Percentiles rank a stretch among this genome's conserved stretches.
phyloP scores from a whole-genome alignment of 2,329 filamentous ascomycete species.

The Ophiostoma ips region DNA sequence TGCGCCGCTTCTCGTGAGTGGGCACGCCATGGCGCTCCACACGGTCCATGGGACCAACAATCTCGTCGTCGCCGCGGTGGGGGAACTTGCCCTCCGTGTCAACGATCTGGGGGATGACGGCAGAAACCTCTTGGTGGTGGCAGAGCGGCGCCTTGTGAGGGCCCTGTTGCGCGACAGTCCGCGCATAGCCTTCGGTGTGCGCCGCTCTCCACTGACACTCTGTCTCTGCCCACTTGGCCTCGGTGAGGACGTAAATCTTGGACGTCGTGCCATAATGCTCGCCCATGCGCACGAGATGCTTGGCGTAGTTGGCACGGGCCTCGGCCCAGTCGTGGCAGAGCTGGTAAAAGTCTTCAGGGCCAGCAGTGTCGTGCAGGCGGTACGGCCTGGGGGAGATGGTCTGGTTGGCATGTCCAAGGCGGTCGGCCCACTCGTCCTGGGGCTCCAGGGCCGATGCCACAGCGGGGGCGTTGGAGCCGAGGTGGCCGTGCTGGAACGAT shows the following conservation, averaged over 20 bases:
- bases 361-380: constrained; percentile 29
- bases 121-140: constrained; percentile 40
- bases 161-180: constrained; percentile 25
- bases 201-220: constrained; percentile 60
- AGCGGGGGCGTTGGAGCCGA: constrained; percentile 36
- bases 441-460: constrained; percentile 23
- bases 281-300: constrained; percentile 73
- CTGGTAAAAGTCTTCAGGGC: constrained; percentile 42
- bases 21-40: constrained; percentile 19
- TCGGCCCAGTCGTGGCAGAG: constrained; percentile 70
- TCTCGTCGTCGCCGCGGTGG: constrained; percentile 75
- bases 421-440: constrained; percentile 69
- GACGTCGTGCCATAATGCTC: constrained; percentile 87
- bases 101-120: constrained; percentile 53
- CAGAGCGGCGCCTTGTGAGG: constrained; percentile 8
- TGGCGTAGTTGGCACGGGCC: constrained; percentile 75
- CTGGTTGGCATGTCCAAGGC: constrained; percentile 86
- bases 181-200: constrained; percentile 49
- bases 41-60: constrained; percentile 79
- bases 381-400: constrained; percentile 77
- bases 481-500: constrained; percentile 47
- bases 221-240: constrained; percentile 76
- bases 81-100: constrained; percentile 78
- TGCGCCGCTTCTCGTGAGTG: not conserved
- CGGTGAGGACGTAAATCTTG: constrained; percentile 72